Evolutionary conservation across 2,329 filamentous ascomycete genomes (phyloP).

Genomic region (Zymoseptoria crescenta): DNA sequence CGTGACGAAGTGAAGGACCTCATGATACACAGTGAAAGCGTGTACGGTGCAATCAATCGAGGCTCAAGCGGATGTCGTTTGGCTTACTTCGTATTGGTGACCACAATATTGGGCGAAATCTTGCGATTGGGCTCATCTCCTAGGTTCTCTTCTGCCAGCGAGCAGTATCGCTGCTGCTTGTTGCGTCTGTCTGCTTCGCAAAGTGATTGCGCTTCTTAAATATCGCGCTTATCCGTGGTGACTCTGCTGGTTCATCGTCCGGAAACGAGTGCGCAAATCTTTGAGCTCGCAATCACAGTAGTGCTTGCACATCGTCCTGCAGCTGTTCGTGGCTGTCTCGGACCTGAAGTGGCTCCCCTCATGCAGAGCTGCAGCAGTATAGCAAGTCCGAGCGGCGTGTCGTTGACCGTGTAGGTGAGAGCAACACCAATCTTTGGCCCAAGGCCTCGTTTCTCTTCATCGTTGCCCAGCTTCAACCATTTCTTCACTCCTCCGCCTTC

Average conservation of each 20-base stretch:
- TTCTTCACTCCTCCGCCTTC: constrained; percentile 5
- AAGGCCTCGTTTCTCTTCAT: background rate
- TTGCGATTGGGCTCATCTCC: too few species aligned
- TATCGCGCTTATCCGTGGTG: background rate
- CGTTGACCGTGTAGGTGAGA: too few species aligned
- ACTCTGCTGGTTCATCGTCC: too few species aligned
- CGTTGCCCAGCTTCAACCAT: background rate
- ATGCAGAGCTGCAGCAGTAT: too few species aligned
- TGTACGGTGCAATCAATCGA: background rate
- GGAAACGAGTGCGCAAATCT: too few species aligned
- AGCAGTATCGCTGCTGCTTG: background rate
- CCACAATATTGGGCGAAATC: too few species aligned
- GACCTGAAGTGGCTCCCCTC: too few species aligned
- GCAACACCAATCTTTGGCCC: too few species aligned
- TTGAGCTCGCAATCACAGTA: background rate
- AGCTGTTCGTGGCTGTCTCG: too few species aligned
- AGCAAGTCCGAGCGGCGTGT: too few species aligned
- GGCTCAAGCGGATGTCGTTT: background rate
- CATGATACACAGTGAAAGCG: background rate
- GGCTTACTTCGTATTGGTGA: too few species aligned
- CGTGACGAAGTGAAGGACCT: background rate
- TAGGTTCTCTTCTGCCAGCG: too few species aligned
- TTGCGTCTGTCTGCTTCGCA: background rate
- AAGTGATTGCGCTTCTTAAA: background rate
- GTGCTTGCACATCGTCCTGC: background rate